Evolutionary conservation across 371 early-diverging fungal genomes (phyloP).

Genomic region (Apophysomyces sp.): DNA sequence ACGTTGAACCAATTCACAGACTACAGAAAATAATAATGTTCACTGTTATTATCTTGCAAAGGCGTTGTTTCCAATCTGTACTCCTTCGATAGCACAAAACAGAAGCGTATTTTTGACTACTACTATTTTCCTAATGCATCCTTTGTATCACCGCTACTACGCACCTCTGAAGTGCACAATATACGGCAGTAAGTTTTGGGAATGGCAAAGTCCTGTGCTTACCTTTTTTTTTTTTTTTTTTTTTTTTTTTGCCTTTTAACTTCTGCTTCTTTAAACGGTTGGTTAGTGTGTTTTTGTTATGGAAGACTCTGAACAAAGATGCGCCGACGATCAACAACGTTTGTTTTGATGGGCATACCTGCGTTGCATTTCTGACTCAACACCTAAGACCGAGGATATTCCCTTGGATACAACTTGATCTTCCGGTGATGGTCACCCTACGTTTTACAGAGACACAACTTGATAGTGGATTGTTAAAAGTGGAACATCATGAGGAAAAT

Average conservation of each 20-base stretch:
- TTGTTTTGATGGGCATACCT: slow-evolving; percentile 23
- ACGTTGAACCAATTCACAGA: not conserved
- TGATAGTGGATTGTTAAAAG: slow-evolving; percentile 25
- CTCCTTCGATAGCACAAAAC: slow-evolving; percentile 34
- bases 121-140: slow-evolving; percentile 40
- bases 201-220: not conserved
- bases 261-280: not conserved
- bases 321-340: slow-evolving; percentile 19
- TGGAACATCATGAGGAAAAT: slow-evolving; percentile 19
- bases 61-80: slow-evolving; percentile 36
- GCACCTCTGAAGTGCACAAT: slow-evolving; percentile 47
- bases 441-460: slow-evolving; percentile 23
- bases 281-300: slow-evolving; percentile 15
- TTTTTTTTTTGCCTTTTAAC: too few relatives aligned
- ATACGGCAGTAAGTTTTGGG: slow-evolving; percentile 37
- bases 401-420: slow-evolving; percentile 18
- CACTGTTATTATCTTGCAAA: slow-evolving; percentile 6
- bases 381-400: slow-evolving; percentile 15
- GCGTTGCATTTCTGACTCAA: slow-evolving; percentile 21
- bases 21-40: not conserved
- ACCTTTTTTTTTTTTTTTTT: not conserved
- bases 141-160: slow-evolving; percentile 49
- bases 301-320: slow-evolving; percentile 21
- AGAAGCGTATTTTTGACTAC: slow-evolving; percentile 35
- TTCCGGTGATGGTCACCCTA: slow-evolving; percentile 24